Percentiles rank a stretch among this genome's conserved stretches.
phyloP scores from a whole-genome alignment of 2,329 filamentous ascomycete species.

The Fusarium denticulatum region DNA sequence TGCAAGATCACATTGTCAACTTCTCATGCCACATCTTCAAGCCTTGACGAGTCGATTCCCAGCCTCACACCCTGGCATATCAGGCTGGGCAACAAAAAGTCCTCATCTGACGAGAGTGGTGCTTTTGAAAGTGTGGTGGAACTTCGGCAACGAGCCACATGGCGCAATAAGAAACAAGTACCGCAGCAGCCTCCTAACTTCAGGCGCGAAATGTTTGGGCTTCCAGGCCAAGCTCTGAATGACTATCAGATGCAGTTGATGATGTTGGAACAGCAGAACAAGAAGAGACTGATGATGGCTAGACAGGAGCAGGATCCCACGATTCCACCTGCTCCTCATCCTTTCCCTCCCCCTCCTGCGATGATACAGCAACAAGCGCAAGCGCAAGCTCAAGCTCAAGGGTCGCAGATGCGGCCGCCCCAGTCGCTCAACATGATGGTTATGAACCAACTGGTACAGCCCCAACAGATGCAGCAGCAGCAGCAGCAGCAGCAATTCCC shows the following conservation, averaged over 20 bases:
- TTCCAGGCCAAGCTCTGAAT: neutral
- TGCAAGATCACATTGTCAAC: slow-evolving; percentile 70
- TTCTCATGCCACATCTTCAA: slow-evolving; percentile 67
- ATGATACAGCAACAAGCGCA: neutral
- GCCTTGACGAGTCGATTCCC: slow-evolving; percentile 65
- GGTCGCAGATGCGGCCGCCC: neutral
- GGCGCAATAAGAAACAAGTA: slow-evolving; percentile 54
- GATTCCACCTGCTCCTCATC: neutral
- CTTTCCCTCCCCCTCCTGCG: neutral
- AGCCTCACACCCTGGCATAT: slow-evolving; percentile 66
- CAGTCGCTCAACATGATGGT: too few species aligned
- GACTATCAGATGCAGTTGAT: slow-evolving; percentile 91
- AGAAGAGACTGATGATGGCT: slow-evolving; percentile 85
- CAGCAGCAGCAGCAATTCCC: neutral
- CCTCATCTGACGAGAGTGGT: slow-evolving; percentile 26
- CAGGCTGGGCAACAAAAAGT: slow-evolving; percentile 52
- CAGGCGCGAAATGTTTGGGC: slow-evolving; percentile 19
- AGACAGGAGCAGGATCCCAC: slow-evolving; percentile 75
- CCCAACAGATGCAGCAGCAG: neutral
- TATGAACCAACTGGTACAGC: neutral
- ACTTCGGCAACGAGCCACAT: slow-evolving; percentile 44
- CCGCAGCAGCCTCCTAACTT: slow-evolving; percentile 13
- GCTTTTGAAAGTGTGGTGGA: slow-evolving; percentile 55
- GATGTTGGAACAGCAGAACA: slow-evolving; percentile 87
- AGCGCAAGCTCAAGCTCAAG: neutral